Evolutionary conservation across 352 stramenopile species (phyloP), one percentile per base, ranked within the genome.

Genomic region (Pythium volutum): DNA sequence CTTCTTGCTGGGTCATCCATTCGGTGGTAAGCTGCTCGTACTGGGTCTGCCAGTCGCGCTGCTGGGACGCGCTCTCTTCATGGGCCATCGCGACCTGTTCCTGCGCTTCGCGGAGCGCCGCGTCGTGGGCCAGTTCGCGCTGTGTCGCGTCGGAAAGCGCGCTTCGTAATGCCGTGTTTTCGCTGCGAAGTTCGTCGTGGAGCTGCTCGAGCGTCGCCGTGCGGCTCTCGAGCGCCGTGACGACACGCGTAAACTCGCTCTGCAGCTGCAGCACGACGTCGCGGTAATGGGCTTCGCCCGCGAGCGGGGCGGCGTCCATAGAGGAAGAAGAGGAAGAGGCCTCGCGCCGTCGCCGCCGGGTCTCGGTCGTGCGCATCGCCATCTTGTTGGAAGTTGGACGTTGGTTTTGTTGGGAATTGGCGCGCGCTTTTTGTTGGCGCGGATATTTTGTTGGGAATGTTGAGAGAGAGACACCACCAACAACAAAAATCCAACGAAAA

Each of bases 191-290:
- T 47, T 84, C 63, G 42, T 71, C 67, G 55, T 91, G 87, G 68
- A 87, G 81, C 29, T 63, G 55, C 36, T 71, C 66, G 18, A 91
- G 69, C 2, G 67, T 55, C 50, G 61, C 46, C 23, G 84, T 60
- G 49, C 86, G 79, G 62, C 82, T 79, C 70, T 91, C 81, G 25
- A 89, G 56, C 29, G 81, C 78, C 22, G 58, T 27, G 9, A 85
- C 73, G 0, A 81, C 75, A 41, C 75, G 75, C 48, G 63, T 26
- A 42, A 87, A 89, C 62, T 89, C 81, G 67, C 54, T 66, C 75
- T 87, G 79, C 65, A 91, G 77, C 66, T 84, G 74, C 55, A 65
- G 50, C 61, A 88, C 26, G 45, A 87, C 46, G 12, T 78, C 70
- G 26, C 78, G 76, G 68, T 88, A 85, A 53, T 78, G 66, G 27